These are phyloP conservation scores for Zalaria obscura DNA, from an alignment of 2,329 filamentous ascomycete species.

Conservation along the genomic window DNA sequence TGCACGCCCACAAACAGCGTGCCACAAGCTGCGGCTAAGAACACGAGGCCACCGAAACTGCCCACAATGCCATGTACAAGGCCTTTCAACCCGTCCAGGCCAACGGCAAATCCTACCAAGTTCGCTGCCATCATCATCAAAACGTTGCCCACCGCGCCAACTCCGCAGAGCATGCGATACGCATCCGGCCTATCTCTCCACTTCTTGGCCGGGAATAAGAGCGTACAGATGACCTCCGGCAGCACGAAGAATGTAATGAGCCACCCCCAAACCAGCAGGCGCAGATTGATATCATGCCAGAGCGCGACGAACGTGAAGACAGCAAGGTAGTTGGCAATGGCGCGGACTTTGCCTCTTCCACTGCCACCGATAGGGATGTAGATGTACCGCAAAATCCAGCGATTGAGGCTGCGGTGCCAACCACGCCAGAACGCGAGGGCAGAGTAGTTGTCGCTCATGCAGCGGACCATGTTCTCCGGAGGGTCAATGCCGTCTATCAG, in stretches of 20 bases:
- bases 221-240: conserved; percentile 62
- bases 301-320: conserved; percentile 96
- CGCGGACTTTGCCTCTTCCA: conserved; percentile 44
- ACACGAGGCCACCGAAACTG: conserved; percentile 60
- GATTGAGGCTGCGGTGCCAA: conserved; percentile 93
- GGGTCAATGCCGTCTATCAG: conserved; percentile 84
- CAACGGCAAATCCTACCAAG: conserved; percentile 86
- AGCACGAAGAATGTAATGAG: conserved; percentile 86
- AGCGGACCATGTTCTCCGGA: conserved; percentile 96
- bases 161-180: conserved; percentile 67
- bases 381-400: conserved; percentile 87
- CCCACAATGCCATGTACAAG: conserved; percentile 63
- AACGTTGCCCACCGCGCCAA: conserved; percentile 70
- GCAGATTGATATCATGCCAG: conserved; percentile 93
- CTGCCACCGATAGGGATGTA: conserved; percentile 80
- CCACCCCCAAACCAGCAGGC: conserved; percentile 92
- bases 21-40: conserved; percentile 56
- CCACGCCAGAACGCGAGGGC: conserved; percentile 85
- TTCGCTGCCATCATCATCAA: conserved; percentile 96
- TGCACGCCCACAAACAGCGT: conserved; percentile 75
- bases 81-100: conserved; percentile 70
- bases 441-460: conserved; percentile 89
- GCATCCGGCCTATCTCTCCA: conserved; percentile 56
- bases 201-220: conserved; percentile 57
- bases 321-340: conserved; percentile 60